Evolutionary conservation across 768 basidiomycete species (phyloP).

Genomic region (Suillus lakei): DNA sequence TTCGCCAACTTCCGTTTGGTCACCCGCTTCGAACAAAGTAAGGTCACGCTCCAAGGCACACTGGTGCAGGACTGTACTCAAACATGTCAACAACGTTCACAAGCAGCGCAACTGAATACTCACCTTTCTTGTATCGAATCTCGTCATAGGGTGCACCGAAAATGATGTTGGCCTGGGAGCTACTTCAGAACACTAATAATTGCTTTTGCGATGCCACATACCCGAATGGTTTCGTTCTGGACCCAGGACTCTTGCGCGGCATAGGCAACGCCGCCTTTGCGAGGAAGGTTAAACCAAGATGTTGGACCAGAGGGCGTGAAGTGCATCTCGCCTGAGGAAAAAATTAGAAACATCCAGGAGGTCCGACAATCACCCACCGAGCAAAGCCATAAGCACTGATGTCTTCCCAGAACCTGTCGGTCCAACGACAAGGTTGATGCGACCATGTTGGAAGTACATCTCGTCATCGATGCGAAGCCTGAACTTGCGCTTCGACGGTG

Average conservation of each 20-base stretch:
- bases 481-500: slow-evolving; percentile 45
- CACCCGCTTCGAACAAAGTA: slow-evolving; percentile 58
- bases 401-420: slow-evolving; percentile 69
- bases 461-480: slow-evolving; percentile 56
- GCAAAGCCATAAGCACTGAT: slow-evolving; percentile 65
- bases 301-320: slow-evolving; percentile 53
- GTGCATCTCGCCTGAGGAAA: slow-evolving; percentile 58
- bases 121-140: slow-evolving; percentile 45
- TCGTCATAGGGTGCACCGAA: slow-evolving; percentile 46
- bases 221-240: slow-evolving; percentile 76
- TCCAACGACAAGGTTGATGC: slow-evolving; percentile 63
- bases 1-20: slow-evolving; percentile 73
- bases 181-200: not conserved
- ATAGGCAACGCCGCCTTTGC: slow-evolving; percentile 72
- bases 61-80: slow-evolving; percentile 37
- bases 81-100: slow-evolving; percentile 5
- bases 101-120: slow-evolving; percentile 7
- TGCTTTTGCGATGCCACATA: slow-evolving; percentile 18
- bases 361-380: slow-evolving; percentile 34
- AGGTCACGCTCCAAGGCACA: slow-evolving; percentile 50
- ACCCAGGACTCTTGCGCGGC: slow-evolving; percentile 89
- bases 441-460: slow-evolving; percentile 54
- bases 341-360: slow-evolving; percentile 5
- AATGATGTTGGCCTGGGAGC: slow-evolving; percentile 50
- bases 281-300: slow-evolving; percentile 73